Percentiles rank a stretch among this genome's conserved stretches.
phyloP scores from a whole-genome alignment of 2,329 filamentous ascomycete species.

The Hansfordia pulvinata region DNA sequence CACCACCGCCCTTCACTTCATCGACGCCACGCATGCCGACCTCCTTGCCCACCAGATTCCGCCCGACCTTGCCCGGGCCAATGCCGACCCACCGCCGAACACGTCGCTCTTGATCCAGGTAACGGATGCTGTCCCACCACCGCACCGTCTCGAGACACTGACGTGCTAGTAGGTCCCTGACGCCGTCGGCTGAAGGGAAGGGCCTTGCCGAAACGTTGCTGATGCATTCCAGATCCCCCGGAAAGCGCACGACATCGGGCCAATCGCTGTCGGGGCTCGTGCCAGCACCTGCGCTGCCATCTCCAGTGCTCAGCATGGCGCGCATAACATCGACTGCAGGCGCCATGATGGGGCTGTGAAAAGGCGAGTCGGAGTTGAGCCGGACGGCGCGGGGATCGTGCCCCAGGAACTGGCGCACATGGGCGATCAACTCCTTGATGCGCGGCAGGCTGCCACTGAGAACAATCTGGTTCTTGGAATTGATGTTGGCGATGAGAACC shows the following conservation, averaged over 20 bases:
- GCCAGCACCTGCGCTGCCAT: no score
- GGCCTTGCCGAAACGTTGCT: constrained; percentile 77
- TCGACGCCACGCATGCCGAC: constrained; percentile 76
- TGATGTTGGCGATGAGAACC: constrained; percentile 85
- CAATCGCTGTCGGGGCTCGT: constrained; percentile 40
- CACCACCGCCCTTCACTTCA: constrained; percentile 72
- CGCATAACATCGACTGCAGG: constrained; percentile 68
- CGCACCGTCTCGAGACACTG: constrained; percentile 84
- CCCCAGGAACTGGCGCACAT: constrained; percentile 78
- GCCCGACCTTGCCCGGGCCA: constrained; percentile 83
- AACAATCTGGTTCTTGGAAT: constrained; percentile 93
- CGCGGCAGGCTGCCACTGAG: constrained; percentile 74
- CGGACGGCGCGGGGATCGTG: constrained; percentile 83
- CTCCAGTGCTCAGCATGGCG: constrained; percentile 49
- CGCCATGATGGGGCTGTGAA: constrained; percentile 85
- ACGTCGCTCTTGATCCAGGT: constrained; percentile 70
- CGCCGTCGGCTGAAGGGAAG: constrained; percentile 57
- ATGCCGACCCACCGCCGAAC: constrained; percentile 83
- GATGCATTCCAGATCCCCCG: constrained; percentile 61
- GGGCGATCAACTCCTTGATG: constrained; percentile 69
- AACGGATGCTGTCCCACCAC: constrained; percentile 91
- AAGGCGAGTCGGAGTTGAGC: constrained; percentile 77
- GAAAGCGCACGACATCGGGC: constrained; percentile 60
- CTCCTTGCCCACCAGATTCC: constrained; percentile 90
- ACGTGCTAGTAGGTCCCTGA: constrained; percentile 67